Evolutionary conservation across 2,329 filamentous ascomycete genomes (phyloP), one percentile per base, ranked within the genome.

Genomic region (Boeremia exigua): DNA sequence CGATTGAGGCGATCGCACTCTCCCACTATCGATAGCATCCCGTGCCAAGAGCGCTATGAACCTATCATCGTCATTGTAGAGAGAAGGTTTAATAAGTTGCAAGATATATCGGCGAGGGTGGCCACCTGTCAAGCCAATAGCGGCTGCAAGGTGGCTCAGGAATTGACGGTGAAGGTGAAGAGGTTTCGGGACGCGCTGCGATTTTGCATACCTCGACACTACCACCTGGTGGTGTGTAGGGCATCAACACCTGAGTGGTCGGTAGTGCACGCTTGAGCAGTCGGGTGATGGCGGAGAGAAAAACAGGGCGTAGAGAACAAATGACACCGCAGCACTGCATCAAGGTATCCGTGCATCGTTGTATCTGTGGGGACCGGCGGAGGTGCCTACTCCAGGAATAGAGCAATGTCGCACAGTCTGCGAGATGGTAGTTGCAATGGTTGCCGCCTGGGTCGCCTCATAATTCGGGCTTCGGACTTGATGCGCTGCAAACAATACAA

Each of bases 321-420:
- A 56, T 56, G 53, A 43, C 47, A 47, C 30, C 27, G 12, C 53
- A 56, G 47, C 34, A 43, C 23, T 40, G 40, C 52, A 54, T 30
- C 33, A 43, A 7, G 29, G 46, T 29, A 32, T 28, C 53, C 53
- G 53, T 56, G 47, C 53, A 47, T 48, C 27, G 30, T 51, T 56
- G 30, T 56, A 47, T 44, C 29, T 56, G 53, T 51, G 53, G 53
- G 37, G 53, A 50, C 47, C 47, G 53, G 53, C 47, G 47, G 43
- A 33, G 42, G 48, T 56, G 42, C 37, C 53, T 48, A 29, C 47
- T 51, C 53, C 37, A 51, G 53, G 53, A 56, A 51, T 48, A 56
- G 47, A 51, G 53, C 43, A 38, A 33, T 47, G 47, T 56, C 40
- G 53, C 53, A 56, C 53, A 56, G 47, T 43, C 42, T 56, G 53